Base-by-base conservation (phyloP, 2,329 filamentous ascomycete species). In the Tolypocladium pustulatum region DNA sequence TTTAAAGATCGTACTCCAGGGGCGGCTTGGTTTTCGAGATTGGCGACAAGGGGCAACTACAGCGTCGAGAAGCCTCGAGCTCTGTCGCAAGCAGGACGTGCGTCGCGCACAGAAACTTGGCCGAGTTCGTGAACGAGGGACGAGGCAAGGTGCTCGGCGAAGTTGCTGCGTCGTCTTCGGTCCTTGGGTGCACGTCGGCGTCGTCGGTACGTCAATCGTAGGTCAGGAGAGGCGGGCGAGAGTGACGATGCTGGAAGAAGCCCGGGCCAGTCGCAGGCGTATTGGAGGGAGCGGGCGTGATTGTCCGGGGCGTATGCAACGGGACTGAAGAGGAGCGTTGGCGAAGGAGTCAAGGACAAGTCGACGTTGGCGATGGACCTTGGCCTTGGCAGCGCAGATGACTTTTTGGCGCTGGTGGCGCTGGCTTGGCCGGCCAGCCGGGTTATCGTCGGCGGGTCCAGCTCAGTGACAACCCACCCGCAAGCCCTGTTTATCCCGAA, bases 1-100 rank as follows among this genome's bases (percentile, higher is more conserved):
- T 67, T 58, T 62, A 66, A 61, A 36, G 17, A 22, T 57, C 46
- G 59, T 32, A 36, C 53, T 37, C 17, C 20, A 27, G 2, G 15
- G 25, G 40, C 30, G 8, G 22, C 30, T 27, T 22, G 15, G 20
- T 25, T 51, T 46, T 10, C 25, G 10, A 2, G 20, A 9, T 52
- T 34, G 49, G 49, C 49, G 49, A 34, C 49, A 13, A 34, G 49
- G 30, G 20, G 34, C 8, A 5, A 20, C 10, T 9, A 22, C 20
- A 22, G 49, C 49, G 17, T 34, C 49, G 17, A 32, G 25, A 20
- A 34, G 49, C 30, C 30, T 52, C 49, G 40, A 49, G 38, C 34
- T 55, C 52, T 22, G 32, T 49, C 17, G 38, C 40, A 34, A 25
- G 41, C 40, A 46, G 51, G 10, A 12, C 27, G 36, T 22, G 6